Conservation (phyloP, 2,329 filamentous ascomycete species). For the Aspergillus brunneoviolaceus region DNA sequence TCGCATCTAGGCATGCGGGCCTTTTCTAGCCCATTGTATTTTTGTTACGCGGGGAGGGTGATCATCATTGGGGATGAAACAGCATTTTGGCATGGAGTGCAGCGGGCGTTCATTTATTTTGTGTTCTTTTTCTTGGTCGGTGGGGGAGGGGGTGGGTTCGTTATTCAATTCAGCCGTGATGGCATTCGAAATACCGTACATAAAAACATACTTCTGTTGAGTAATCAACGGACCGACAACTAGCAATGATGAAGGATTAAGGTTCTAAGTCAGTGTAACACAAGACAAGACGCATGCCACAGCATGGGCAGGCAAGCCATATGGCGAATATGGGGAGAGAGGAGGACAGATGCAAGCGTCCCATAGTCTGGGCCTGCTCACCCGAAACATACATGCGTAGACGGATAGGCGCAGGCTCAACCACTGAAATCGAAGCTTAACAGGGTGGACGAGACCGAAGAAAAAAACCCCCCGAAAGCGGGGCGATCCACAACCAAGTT, state of each 20-base stretch:
- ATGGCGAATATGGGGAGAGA: neutral
- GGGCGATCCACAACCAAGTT: conserved; percentile 4
- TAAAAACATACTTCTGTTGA: neutral
- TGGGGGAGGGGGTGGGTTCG: neutral
- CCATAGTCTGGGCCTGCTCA: neutral
- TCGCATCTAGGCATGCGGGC: conserved; percentile 30
- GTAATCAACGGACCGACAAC: too few species aligned
- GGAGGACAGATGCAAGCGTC: neutral
- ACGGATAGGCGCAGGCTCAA: neutral
- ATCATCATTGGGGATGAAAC: neutral
- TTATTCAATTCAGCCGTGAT: neutral
- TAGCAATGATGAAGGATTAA: neutral
- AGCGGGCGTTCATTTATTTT: neutral
- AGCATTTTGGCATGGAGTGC: neutral
- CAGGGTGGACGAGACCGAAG: neutral
- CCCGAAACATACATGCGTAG: neutral
- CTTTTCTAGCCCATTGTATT: conserved; percentile 1
- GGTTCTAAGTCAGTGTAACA: neutral
- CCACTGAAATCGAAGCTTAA: neutral
- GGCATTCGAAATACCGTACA: neutral
- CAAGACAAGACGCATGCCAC: neutral
- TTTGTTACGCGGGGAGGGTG: neutral
- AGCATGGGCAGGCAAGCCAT: neutral
- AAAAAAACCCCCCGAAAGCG: conserved; percentile 11
- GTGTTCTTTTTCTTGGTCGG: neutral